Base-by-base conservation (phyloP, 495 filamentous ascomycete genomes). In the Penicillium psychrofluorescens region DNA sequence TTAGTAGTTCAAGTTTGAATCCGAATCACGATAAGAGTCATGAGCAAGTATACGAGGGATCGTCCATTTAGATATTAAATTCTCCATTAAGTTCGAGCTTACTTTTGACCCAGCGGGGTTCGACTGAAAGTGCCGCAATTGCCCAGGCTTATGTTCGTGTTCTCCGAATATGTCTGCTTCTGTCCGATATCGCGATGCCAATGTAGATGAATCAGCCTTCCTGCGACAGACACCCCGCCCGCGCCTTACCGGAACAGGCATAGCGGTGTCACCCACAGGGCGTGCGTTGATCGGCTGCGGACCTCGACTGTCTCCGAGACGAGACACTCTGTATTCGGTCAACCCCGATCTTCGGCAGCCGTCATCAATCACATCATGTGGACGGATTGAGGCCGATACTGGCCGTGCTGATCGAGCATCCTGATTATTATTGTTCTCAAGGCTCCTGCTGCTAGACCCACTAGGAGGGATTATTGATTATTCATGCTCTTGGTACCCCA, bases 191-290 rank as follows among this genome's bases (percentile, higher is more conserved):
- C 50, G 50, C 50, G 47, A 28, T 22, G 22, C 22, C 22, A 22
- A 22, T 6, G 30, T 36, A 29, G 11, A 38, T 45, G 47, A 50
- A 46, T 46, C 51, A 54, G 1, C 16, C 1, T 31, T 40, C 29
- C 29, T 44, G 29, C 12, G 12, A 36, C 32, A 22, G 22, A 22
- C 30, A n/a, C 22, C 10, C 36, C 14, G 16, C 13, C 35, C 0
- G 16, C 35, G 28, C 45, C 38, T 57, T 31, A 9, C 63, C 61
- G 1, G 14, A 55, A 53, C 12, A 52, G 53, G 65, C 10, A 53
- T 58, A 32, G 62, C 58, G 55, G 40, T 69, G 65, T 59, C 63
- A 62, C 53, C 37, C 39, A 53, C 61, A 67, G 65, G 65, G 63
- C 63, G 63, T 48, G 61, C 55, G 54, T 35, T 56, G 51, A 43